Evolutionary conservation across 148 eudicot species (phyloP), one percentile per base, ranked within the genome.

Genomic region (Rhododendron kiyosumense): DNA sequence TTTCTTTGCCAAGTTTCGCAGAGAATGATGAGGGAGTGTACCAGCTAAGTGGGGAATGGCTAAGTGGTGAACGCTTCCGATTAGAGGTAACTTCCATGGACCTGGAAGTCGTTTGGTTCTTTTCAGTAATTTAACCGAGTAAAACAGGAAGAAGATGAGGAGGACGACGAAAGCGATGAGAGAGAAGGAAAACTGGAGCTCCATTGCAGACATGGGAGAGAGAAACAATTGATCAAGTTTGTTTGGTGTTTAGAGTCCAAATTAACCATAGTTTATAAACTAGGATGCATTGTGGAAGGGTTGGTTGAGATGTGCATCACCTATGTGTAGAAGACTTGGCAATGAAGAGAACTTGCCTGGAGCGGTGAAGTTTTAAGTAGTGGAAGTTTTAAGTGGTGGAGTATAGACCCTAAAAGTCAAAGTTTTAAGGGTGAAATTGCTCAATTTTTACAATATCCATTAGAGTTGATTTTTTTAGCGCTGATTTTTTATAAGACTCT

Each of bases 61-160:
- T 0, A 52, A 46, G 24, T 83, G 59, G 85, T 67, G 85, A 46
- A 69, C 24, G 13, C 20, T 83, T n/a, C 85, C 79, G 7, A 83
- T 83, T 57, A 69, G 12, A 26, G 85, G 78, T 1, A 83, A 51
- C 54, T 69, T 83, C 76, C 79, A 5, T 67, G 85, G 85, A 18
- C 85, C 61, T 11, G 63, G 78, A 7, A 78, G 78, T n/a, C 7
- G 17, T 71, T 30, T 28, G 48, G 80, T 7, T 38, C 80, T 38
- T 38, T 10, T 43, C 36, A 24, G 20, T 32, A 2, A 18, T 13
- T 32, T 79, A 11, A 79, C 3, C 3, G 48, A n/a, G 34, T 46
- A 46, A 1, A 46, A 26, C 4, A 79, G 8, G 18, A 79, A 48
- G 24, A 46, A 3, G 6, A 48, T 0, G 57, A 45, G 34, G 17